Percentiles rank a stretch among this genome's conserved stretches.
Evolutionary conservation across 768 basidiomycete genomes (phyloP).

Genomic region (Pisolithus sp.): DNA sequence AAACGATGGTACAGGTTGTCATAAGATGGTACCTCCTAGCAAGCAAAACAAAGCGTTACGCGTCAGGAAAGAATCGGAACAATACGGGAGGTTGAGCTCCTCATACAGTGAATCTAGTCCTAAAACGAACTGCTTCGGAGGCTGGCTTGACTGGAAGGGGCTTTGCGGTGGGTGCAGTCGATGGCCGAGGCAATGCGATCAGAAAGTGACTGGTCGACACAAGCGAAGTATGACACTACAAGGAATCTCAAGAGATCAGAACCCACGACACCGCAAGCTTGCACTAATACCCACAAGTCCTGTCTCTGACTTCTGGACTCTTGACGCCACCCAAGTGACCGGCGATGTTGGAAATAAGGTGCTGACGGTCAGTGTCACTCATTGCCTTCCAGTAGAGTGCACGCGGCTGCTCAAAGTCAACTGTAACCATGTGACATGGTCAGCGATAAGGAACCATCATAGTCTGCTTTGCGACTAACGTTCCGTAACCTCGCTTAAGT

Average conservation of each 20-base stretch:
- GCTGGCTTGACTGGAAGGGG: slow-evolving; percentile 62
- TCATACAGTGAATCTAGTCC: slow-evolving; percentile 10
- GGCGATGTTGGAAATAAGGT: slow-evolving; percentile 62
- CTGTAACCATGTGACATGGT: slow-evolving; percentile 26
- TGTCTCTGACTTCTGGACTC: slow-evolving; percentile 50
- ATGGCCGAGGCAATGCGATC: slow-evolving; percentile 76
- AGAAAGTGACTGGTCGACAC: slow-evolving; percentile 67
- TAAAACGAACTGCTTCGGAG: slow-evolving; percentile 49
- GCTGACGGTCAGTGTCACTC: slow-evolving; percentile 50
- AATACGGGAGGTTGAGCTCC: not conserved
- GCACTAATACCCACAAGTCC: slow-evolving; percentile 51
- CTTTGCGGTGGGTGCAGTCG: slow-evolving; percentile 45
- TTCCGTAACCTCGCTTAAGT: slow-evolving; percentile 72
- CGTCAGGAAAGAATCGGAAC: not conserved
- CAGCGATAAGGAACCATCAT: not conserved
- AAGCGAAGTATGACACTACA: slow-evolving; percentile 72
- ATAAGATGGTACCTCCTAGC: not conserved
- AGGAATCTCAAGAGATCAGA: slow-evolving; percentile 1
- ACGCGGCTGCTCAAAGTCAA: slow-evolving; percentile 83
- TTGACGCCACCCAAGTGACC: slow-evolving; percentile 59
- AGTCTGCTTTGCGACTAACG: slow-evolving; percentile 41
- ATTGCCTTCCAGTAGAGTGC: slow-evolving; percentile 64
- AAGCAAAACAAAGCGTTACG: no score
- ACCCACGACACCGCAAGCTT: not conserved
- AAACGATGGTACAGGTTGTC: not conserved